These are phyloP conservation scores for Monoraphidium neglectum DNA, from an alignment of 139 green algal genomes.

Conservation along the genomic window DNA sequence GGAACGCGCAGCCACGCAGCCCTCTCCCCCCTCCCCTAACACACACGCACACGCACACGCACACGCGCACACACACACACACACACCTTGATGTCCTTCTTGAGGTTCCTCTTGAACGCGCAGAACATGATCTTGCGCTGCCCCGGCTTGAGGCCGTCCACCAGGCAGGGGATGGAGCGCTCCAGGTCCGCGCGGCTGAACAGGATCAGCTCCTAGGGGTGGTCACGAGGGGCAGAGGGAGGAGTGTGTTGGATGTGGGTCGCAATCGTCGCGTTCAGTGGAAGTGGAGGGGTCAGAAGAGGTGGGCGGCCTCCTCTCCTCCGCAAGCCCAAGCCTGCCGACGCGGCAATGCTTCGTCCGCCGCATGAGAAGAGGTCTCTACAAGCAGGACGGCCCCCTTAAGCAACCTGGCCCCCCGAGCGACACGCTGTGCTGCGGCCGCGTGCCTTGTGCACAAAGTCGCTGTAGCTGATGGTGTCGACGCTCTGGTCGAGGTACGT, in stretches of 20 bases:
- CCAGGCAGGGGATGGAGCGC: constrained; percentile 94
- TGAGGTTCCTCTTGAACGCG: constrained; percentile 98
- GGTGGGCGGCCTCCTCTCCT: too few species aligned
- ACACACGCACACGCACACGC: not conserved
- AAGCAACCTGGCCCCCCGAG: not conserved
- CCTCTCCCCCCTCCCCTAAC: too few species aligned
- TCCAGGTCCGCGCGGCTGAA: constrained; percentile 93
- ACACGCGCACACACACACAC: not conserved
- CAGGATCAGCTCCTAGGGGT: constrained; percentile 87
- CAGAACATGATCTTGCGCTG: constrained; percentile 99
- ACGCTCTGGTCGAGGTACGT: constrained; percentile 93
- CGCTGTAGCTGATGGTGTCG: constrained; percentile 84
- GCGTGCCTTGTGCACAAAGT: constrained; percentile 94
- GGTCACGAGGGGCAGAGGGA: too few species aligned
- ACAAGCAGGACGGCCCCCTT: not conserved
- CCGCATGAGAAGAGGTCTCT: not conserved
- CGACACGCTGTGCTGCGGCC: not conserved
- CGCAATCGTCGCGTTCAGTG: too few species aligned
- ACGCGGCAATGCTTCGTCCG: too few species aligned
- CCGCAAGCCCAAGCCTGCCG: too few species aligned
- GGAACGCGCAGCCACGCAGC: too few species aligned
- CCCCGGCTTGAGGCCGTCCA: constrained; percentile 98
- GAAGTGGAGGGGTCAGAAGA: too few species aligned
- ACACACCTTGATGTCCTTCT: constrained; percentile 90
- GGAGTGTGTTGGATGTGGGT: too few species aligned